Conservation (phyloP, 140 eudicot genomes). For the Cichorium intybus region DNA sequence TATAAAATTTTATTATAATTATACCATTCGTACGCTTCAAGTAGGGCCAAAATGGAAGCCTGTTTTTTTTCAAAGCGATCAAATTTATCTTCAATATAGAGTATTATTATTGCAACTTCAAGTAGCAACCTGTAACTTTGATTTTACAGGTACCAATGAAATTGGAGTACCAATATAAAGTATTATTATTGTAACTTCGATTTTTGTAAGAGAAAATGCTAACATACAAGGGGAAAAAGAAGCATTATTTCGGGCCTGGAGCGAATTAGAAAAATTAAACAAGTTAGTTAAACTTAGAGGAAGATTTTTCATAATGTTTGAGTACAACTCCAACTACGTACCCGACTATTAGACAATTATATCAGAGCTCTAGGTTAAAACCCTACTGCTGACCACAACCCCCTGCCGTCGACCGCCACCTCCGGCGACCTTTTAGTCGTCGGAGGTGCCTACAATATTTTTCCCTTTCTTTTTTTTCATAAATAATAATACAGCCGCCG, state of each 20-base stretch:
- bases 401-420: too few species aligned
- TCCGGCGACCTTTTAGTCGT: too few species aligned
- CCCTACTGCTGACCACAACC: too few species aligned
- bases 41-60: conserved; percentile 96
- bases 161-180: too few species aligned
- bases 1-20: too few species aligned
- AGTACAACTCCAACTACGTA: conserved; percentile 12
- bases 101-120: background rate
- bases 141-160: background rate
- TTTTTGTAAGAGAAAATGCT: background rate
- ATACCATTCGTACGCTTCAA: too few species aligned
- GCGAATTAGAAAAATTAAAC: conserved; percentile 9
- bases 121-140: background rate
- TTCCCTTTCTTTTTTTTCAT: too few species aligned
- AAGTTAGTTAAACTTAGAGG: background rate
- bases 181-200: too few species aligned
- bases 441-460: too few species aligned
- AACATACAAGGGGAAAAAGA: conserved; percentile 87
- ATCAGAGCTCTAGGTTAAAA: too few species aligned
- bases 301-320: background rate
- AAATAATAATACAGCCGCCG: too few species aligned
- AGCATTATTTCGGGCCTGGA: conserved; percentile 93
- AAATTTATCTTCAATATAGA: background rate
- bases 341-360: too few species aligned
- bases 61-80: conserved; percentile 16